Conservation (phyloP, 352 stramenopile genomes). For the Ophiocytium majus region DNA sequence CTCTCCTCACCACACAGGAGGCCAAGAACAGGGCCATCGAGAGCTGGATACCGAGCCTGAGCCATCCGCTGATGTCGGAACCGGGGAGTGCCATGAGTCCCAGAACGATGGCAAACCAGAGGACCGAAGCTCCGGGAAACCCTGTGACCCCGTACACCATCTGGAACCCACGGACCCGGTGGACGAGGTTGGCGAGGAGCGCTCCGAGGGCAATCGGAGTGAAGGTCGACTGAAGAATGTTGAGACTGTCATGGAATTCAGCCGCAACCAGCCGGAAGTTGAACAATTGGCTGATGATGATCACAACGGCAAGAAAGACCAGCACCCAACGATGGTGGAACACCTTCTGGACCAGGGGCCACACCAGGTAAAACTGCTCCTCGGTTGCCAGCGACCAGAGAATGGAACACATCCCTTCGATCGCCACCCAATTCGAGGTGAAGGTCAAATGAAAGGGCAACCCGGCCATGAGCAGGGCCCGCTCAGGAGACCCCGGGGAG, state of each 20-base stretch:
- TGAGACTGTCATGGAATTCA: not conserved
- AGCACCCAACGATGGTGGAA: not conserved
- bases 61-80: not conserved
- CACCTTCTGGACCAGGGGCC: not conserved
- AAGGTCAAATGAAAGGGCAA: not conserved
- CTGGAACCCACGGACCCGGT: too few relatives aligned
- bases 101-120: not conserved
- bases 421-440: not conserved
- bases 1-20: not conserved
- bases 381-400: not conserved
- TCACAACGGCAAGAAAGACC: not conserved
- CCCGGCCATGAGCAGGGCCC: not conserved
- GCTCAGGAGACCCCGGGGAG: not conserved
- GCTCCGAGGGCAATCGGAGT: not conserved
- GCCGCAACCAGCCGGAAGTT: not conserved
- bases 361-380: conserved; percentile 5
- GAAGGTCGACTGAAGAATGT: not conserved
- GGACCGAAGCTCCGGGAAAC: not conserved
- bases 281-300: not conserved
- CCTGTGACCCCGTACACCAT: not conserved
- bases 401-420: not conserved
- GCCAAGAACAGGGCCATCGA: not conserved
- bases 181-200: not conserved
- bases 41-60: not conserved
- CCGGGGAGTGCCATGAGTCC: not conserved